These are phyloP conservation scores for Botrytis medusae DNA, from an alignment of 2,329 filamentous ascomycete genomes.

Conservation along the genomic window DNA sequence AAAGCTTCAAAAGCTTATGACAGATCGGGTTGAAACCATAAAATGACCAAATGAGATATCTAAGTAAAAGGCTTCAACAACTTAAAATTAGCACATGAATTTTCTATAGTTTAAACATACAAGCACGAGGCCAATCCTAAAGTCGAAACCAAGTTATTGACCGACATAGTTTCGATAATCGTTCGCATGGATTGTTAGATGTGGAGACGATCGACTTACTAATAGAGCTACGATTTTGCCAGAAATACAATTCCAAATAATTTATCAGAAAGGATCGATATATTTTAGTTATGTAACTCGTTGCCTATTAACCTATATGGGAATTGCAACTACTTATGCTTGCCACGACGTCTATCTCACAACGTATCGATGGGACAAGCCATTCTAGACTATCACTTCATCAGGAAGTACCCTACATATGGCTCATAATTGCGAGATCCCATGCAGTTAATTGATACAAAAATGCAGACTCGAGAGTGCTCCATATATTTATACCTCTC, in stretches of 20 bases:
- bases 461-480: too few species aligned
- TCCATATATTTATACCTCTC: background rate
- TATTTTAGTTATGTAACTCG: too few species aligned
- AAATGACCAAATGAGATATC: background rate
- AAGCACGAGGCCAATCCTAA: background rate
- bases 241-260: too few species aligned
- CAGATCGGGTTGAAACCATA: background rate
- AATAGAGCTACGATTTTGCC: background rate
- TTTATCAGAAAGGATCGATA: too few species aligned
- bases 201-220: background rate
- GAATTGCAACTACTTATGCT: background rate
- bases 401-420: accelerated
- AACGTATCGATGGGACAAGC: background rate
- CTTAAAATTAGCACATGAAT: background rate
- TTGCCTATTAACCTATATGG: background rate
- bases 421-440: background rate
- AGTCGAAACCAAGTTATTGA: background rate
- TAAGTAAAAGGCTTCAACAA: background rate
- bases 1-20: background rate
- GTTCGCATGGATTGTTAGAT: background rate
- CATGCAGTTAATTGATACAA: background rate
- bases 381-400: background rate
- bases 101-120: background rate
- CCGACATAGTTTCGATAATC: background rate
- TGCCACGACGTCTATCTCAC: background rate